A percentile compares a stretch with the other conserved stretches of the same genome.
These are phyloP conservation scores for Trichophyton verrucosum DNA, from an alignment of 2,329 filamentous ascomycete genomes.

Conservation along the genomic window DNA sequence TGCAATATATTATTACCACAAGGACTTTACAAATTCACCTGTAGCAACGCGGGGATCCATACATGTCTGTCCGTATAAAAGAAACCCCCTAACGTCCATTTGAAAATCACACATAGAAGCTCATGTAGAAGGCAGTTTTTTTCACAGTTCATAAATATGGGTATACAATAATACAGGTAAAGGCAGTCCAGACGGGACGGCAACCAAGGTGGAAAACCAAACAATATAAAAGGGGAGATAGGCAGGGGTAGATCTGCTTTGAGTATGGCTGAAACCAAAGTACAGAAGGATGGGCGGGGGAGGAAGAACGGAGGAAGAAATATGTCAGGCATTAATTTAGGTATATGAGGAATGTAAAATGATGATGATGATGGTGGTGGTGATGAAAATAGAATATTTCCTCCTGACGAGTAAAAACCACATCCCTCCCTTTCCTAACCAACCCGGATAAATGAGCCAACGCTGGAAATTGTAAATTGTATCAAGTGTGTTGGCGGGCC, in stretches of 20 bases:
- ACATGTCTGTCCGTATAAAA: neutral
- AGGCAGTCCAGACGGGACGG: neutral
- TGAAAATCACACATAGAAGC: neutral
- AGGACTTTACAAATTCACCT: no score
- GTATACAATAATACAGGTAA: neutral
- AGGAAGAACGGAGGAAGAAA: no score
- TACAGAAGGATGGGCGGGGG: neutral
- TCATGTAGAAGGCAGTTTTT: neutral
- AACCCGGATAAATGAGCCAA: neutral
- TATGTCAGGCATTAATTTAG: neutral
- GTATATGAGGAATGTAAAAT: neutral
- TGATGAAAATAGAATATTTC: neutral
- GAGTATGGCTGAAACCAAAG: neutral
- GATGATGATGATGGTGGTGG: no score
- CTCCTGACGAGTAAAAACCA: neutral
- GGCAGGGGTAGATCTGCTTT: neutral
- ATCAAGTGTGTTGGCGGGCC: neutral
- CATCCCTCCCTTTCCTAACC: no score
- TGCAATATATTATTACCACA: no score
- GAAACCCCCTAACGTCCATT: neutral
- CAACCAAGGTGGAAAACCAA: neutral
- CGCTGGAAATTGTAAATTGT: neutral
- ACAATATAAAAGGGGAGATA: neutral
- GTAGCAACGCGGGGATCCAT: no score
- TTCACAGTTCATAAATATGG: neutral